These are phyloP conservation scores for Keithomyces neogunnii DNA, from an alignment of 2,329 filamentous ascomycete genomes.

Conservation along the genomic window DNA sequence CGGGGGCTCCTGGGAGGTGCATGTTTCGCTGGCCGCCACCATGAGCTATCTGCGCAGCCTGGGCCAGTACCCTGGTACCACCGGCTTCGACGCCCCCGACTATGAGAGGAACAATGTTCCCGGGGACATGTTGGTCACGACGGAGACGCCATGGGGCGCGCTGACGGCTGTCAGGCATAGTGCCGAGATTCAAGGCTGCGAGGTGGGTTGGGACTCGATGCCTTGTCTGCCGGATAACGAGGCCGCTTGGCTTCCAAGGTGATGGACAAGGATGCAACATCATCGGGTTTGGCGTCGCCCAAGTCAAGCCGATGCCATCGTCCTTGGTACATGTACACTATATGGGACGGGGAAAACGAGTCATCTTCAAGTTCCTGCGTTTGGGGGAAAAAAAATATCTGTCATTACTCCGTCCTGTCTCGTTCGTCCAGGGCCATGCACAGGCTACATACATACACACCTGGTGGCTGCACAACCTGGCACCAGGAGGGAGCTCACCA, in stretches of 20 bases:
- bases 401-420: neutral
- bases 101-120: neutral
- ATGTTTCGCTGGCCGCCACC: conserved; percentile 45
- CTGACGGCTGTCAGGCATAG: conserved; percentile 40
- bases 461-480: neutral
- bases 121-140: conserved; percentile 31
- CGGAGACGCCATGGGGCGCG: conserved; percentile 34
- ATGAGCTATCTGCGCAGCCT: conserved; percentile 48
- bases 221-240: conserved; percentile 20
- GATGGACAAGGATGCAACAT: too few species aligned
- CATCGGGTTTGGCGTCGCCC: too few species aligned
- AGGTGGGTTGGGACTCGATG: conserved; percentile 42
- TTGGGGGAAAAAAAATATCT: conserved; percentile 19
- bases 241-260: conserved; percentile 35
- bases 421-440: neutral
- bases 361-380: neutral
- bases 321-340: too few species aligned
- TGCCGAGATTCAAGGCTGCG: conserved; percentile 34
- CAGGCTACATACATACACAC: conserved; percentile 4
- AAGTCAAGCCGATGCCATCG: too few species aligned
- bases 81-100: conserved; percentile 29
- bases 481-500: neutral
- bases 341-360: neutral
- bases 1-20: conserved; percentile 38
- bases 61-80: conserved; percentile 36